phyloP scores from a whole-genome alignment of 352 stramenopile genomes.

The Phytophthora constricta region DNA sequence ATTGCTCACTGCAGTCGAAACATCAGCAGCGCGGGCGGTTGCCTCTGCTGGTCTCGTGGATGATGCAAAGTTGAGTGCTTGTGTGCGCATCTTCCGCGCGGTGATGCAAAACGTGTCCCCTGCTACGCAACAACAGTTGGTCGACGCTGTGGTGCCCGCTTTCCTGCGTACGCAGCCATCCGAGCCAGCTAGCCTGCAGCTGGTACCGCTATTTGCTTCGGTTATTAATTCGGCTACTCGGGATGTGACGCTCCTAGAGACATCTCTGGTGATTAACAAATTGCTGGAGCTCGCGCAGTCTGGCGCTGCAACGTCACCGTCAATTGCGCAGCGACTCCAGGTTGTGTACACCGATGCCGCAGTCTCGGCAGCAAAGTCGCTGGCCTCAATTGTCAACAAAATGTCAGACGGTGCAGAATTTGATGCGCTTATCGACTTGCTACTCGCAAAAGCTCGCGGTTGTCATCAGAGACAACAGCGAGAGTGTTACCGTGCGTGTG shows the following conservation, averaged over 20 bases:
- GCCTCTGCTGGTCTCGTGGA: slow-evolving; percentile 37
- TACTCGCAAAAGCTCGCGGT: slow-evolving; percentile 74
- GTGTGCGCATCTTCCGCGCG: slow-evolving; percentile 69
- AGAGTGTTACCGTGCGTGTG: slow-evolving; percentile 53
- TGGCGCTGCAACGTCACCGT: slow-evolving; percentile 20
- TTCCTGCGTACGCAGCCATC: slow-evolving; percentile 62
- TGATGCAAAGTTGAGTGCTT: slow-evolving; percentile 52
- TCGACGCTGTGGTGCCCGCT: slow-evolving; percentile 59
- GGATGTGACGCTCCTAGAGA: slow-evolving; percentile 61
- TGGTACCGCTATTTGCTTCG: slow-evolving; percentile 78
- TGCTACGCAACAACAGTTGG: slow-evolving; percentile 66
- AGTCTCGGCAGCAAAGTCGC: slow-evolving; percentile 71
- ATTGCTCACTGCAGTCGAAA: slow-evolving; percentile 66
- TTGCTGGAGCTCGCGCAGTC: slow-evolving; percentile 81
- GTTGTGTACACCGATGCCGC: slow-evolving; percentile 58
- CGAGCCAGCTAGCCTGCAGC: slow-evolving; percentile 51
- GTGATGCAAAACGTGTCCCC: slow-evolving; percentile 81
- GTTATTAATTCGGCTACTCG: slow-evolving; percentile 82
- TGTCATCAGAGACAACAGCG: slow-evolving; percentile 53
- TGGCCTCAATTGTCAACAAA: slow-evolving; percentile 89
- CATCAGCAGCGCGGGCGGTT: slow-evolving; percentile 53
- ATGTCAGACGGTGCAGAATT: slow-evolving; percentile 85
- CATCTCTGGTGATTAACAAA: slow-evolving; percentile 74
- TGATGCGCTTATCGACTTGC: slow-evolving; percentile 70
- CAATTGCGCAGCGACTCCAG: slow-evolving; percentile 35